Evolutionary conservation across 2,329 filamentous ascomycete genomes (phyloP).

Genomic region (Pseudogymnoascus sp.): DNA sequence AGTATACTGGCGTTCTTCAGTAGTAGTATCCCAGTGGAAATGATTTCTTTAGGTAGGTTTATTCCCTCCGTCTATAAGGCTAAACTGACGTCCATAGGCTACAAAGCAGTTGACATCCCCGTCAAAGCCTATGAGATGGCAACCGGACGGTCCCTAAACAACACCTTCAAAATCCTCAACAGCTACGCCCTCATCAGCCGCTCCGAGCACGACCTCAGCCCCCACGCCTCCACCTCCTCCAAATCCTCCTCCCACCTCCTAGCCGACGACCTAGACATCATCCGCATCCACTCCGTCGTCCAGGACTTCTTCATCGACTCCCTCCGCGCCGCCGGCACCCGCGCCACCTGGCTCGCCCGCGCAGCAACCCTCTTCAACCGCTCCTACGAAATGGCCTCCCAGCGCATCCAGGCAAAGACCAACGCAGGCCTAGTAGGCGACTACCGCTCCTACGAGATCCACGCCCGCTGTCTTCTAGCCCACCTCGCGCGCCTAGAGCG

Average conservation of each 20-base stretch:
- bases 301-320: constrained; percentile 45
- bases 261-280: constrained; percentile 40
- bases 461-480: constrained; percentile 38
- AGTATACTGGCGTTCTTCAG: constrained; percentile 57
- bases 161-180: constrained; percentile 42
- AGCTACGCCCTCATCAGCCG: constrained; percentile 44
- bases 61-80: not conserved
- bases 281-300: constrained; percentile 43
- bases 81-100: constrained; percentile 27
- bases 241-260: constrained; percentile 31
- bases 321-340: constrained; percentile 32
- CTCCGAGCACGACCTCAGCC: constrained; percentile 36
- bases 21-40: constrained; percentile 56
- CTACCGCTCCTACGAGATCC: constrained; percentile 43
- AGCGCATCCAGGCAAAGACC: constrained; percentile 34
- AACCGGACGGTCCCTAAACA: constrained; percentile 30
- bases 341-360: constrained; percentile 41
- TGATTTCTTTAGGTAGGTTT: constrained; percentile 47
- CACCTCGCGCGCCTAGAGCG: constrained; percentile 35
- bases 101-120: constrained; percentile 39
- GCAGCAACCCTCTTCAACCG: constrained; percentile 40
- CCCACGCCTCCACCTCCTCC: constrained; percentile 19
- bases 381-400: constrained; percentile 40
- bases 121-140: constrained; percentile 35
- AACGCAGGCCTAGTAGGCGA: constrained; percentile 42